Base-by-base conservation (phyloP, 2,329 filamentous ascomycete species). In the Arthrobotrys megalospora region DNA sequence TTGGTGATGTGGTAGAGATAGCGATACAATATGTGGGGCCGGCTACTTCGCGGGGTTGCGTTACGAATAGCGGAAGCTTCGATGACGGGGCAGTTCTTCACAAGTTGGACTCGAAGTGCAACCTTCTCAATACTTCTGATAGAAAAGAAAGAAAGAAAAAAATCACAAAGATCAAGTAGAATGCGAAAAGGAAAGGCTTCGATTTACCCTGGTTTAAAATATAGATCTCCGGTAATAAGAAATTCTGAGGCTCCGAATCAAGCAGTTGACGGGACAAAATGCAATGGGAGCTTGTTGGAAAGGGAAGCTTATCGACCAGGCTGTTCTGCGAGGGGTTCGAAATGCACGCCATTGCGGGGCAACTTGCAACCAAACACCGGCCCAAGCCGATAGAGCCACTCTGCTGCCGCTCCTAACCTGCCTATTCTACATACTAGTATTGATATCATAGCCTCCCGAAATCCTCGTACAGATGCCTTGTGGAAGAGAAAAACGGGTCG, bases 171-270 rank as follows among this genome's bases (percentile, higher is more conserved):
- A 28, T 24, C 19, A 28, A 6, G 7, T 1, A 14, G 14, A 34
- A n/a, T n/a, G 10, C 11, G 48, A 12, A 53, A 53, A 45, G 41
- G n/a, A 45, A 45, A 45, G n/a, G 14, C 41, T 14, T 45, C 41
- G n/a, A 45, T 12, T 45, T 16, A 45, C 41, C 41, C 4, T n/a
- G 10, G 41, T 45, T 16, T 6, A 45, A 45, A 45, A 16, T 45
- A n/a, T 45, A 2, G 41, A 45, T 16, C 14, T 65, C 34, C 32
- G 3, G 8, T 21, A 11, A 41, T 16, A 58, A 45, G n/a, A 66
- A 24, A 38, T 12, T 38, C 28, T 43, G 70, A 67, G 38, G 50
- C 70, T 67, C 70, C 70, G 63, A 68, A 75, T 62, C n/a, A 45
- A 75, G 70, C 63, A 75, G 70, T 36, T 75, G 52, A 52, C 41